Base-by-base conservation (phyloP, 2,329 filamentous ascomycete species). In the Pseudonectria buxi region DNA sequence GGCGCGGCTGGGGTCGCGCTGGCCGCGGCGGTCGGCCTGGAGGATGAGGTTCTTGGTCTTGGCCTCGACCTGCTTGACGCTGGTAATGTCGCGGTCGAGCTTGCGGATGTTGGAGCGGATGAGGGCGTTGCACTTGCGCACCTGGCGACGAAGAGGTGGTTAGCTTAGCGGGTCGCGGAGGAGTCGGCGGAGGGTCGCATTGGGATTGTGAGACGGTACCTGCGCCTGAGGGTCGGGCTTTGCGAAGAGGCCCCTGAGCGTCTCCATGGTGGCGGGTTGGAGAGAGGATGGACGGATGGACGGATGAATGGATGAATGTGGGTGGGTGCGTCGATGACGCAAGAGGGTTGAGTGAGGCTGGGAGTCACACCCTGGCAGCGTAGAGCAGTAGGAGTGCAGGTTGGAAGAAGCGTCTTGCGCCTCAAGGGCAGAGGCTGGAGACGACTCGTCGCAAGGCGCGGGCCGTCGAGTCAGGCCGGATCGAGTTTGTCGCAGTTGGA, bases 171-270 rank as follows among this genome's bases (percentile, higher is more conserved):
- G 16, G 30, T 28, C 25, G 14, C 28, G 29, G 24, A 31, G 37
- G 28, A 26, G 10, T 18, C 18, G 33, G 29, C n/a, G 24, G 34
- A 14, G 10, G 36, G 24, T 22, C 22, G 26, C 6, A 7, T 13
- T 10, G 14, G 14, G 9, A 26, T 26, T 28, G 22, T 28, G 15
- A 29, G 49, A 22, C 18, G 71, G 48, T 69, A 95, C 90, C 74
- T 98, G 90, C 45, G 83, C 84, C 63, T 94, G 84, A 29, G 92
- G 92, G 57, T 94, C 89, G 26, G 92, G 90, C 64, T 87, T 90
- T 63, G 81, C 87, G 65, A 96, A 90, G 54, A 95, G 79, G 40
- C 82, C 72, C 62, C 80, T 86, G 58, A 96, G 72, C 28, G 84
- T 76, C 69, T 96, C 87, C 92, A 96, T 96, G 55, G 50, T 63